phyloP scores from a whole-genome alignment of 768 basidiomycete species.

The Collybia mongolica region DNA sequence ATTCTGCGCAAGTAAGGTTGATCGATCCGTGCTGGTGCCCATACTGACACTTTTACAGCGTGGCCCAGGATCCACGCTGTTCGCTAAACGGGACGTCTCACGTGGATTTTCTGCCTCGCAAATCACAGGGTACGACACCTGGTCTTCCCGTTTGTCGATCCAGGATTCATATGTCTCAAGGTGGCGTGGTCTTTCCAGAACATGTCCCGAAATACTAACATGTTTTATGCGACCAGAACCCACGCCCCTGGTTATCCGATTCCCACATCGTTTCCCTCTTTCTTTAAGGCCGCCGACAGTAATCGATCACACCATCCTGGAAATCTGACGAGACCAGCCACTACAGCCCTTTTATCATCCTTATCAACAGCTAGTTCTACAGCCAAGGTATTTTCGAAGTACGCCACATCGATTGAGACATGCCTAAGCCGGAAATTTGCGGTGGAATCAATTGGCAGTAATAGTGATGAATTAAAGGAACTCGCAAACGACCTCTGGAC shows the following conservation, averaged over 20 bases:
- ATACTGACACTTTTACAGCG: not conserved
- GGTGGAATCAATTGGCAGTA: slow-evolving; percentile 37
- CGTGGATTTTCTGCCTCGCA: slow-evolving; percentile 52
- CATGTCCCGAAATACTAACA: slow-evolving; percentile 7
- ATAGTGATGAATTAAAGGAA: slow-evolving; percentile 57
- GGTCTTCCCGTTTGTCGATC: slow-evolving; percentile 29
- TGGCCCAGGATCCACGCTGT: slow-evolving; percentile 18
- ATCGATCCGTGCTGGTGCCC: not conserved
- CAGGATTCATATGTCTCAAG: slow-evolving; percentile 30
- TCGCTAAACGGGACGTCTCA: slow-evolving; percentile 51
- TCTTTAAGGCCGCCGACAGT: slow-evolving; percentile 29
- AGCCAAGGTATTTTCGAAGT: slow-evolving; percentile 42
- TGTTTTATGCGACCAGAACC: slow-evolving; percentile 29
- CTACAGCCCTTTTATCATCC: slow-evolving; percentile 38
- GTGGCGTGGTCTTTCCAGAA: slow-evolving; percentile 25
- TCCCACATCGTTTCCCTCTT: slow-evolving; percentile 57
- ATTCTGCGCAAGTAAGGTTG: slow-evolving; percentile 16
- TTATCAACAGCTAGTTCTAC: slow-evolving; percentile 40
- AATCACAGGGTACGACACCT: slow-evolving; percentile 35
- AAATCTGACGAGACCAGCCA: slow-evolving; percentile 11
- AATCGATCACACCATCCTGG: slow-evolving; percentile 7
- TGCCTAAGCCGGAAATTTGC: slow-evolving; percentile 38
- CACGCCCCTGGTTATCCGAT: slow-evolving; percentile 55
- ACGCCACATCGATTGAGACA: slow-evolving; percentile 50
- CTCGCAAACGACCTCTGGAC: slow-evolving; percentile 60